These are phyloP conservation scores for Obba rivulosa DNA, from an alignment of 768 basidiomycete genomes.

Conservation along the genomic window DNA sequence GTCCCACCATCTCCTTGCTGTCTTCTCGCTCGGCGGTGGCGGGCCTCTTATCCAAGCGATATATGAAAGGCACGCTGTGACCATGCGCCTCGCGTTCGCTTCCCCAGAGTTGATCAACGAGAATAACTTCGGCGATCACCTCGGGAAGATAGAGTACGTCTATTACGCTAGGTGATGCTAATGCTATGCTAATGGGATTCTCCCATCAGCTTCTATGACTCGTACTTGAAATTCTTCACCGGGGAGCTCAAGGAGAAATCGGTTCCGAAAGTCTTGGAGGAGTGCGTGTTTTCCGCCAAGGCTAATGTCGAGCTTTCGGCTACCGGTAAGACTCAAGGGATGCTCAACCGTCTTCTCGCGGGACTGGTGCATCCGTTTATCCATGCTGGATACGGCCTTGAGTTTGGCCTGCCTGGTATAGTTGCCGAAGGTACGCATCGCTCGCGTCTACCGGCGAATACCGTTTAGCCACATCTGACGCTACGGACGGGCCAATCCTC, in stretches of 20 bases:
- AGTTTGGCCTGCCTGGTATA: slow-evolving; percentile 55
- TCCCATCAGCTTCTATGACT: slow-evolving; percentile 44
- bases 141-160: slow-evolving; percentile 50
- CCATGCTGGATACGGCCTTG: slow-evolving; percentile 55
- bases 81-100: slow-evolving; percentile 32
- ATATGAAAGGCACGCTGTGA: slow-evolving; percentile 35
- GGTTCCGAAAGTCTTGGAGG: slow-evolving; percentile 41
- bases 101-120: slow-evolving; percentile 41
- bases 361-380: slow-evolving; percentile 63
- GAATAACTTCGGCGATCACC: slow-evolving; percentile 46
- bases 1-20: slow-evolving; percentile 50
- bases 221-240: slow-evolving; percentile 53
- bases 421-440: slow-evolving; percentile 49
- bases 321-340: slow-evolving; percentile 16
- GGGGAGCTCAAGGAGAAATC: slow-evolving; percentile 35
- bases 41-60: slow-evolving; percentile 34
- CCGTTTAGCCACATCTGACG: background rate
- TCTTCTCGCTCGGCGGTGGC: slow-evolving; percentile 55
- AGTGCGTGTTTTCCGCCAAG: slow-evolving; percentile 48
- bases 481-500: slow-evolving; percentile 27
- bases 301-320: slow-evolving; percentile 14
- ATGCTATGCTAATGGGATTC: background rate
- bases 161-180: background rate
- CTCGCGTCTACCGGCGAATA: background rate
- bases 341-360: slow-evolving; percentile 51